Evolutionary conservation across 2,329 filamentous ascomycete species (phyloP).

Genomic region (Chrysoporthe austroafricana): DNA sequence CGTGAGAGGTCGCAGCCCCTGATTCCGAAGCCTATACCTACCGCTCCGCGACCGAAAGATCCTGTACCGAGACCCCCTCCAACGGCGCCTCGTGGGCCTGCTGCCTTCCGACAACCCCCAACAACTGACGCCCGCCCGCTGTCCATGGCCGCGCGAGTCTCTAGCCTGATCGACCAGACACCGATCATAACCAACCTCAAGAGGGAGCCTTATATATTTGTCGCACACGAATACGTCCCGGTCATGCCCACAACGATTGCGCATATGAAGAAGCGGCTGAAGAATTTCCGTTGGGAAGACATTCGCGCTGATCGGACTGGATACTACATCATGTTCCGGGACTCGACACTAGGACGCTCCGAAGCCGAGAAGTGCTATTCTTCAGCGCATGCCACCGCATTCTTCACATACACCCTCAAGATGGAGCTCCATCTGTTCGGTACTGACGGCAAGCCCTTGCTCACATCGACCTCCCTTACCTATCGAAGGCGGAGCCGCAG

Average conservation of each 20-base stretch:
- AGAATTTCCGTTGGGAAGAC: conserved; percentile 78
- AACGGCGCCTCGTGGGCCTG: conserved; percentile 85
- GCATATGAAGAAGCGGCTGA: conserved; percentile 88
- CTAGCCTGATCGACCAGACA: conserved; percentile 29
- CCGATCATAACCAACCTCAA: conserved; percentile 68
- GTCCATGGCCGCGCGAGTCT: conserved; percentile 23
- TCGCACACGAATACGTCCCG: conserved; percentile 84
- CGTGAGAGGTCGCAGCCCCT: conserved; percentile 59
- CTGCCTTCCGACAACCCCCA: conserved; percentile 51
- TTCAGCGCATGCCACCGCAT: conserved; percentile 75
- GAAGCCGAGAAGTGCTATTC: conserved; percentile 82
- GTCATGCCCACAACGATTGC: conserved; percentile 83
- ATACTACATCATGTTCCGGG: conserved; percentile 90
- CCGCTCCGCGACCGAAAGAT: conserved; percentile 44
- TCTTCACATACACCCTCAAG: conserved; percentile 90
- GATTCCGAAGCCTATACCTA: conserved; percentile 36
- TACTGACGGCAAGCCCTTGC: conserved; percentile 37
- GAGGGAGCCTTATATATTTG: conserved; percentile 86
- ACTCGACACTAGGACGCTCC: conserved; percentile 73
- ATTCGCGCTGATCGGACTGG: conserved; percentile 83
- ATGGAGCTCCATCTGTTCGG: conserved; percentile 74
- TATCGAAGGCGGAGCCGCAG: conserved; percentile 41
- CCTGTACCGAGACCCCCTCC: conserved; percentile 70
- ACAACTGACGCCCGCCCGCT: conserved; percentile 30
- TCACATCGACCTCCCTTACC: conserved; percentile 33